Percentiles rank a stretch among this genome's conserved stretches.
These are phyloP conservation scores for Leccinum pachyderme DNA, from an alignment of 1,284 basidiomycete species.

Conservation along the genomic window DNA sequence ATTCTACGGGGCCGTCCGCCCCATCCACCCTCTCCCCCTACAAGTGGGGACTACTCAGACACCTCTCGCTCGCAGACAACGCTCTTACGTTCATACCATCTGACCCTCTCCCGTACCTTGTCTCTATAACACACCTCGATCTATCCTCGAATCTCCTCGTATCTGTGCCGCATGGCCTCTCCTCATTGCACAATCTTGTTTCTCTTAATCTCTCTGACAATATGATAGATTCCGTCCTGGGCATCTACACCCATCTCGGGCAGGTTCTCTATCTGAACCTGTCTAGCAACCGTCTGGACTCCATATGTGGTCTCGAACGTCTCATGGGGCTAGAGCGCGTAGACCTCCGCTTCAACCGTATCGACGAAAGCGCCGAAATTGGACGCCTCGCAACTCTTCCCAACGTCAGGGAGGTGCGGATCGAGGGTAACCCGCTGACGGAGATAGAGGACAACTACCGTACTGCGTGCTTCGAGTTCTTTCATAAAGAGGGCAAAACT, in stretches of 20 bases:
- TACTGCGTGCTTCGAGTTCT: conserved; percentile 76
- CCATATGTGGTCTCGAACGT: conserved; percentile 90
- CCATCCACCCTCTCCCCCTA: conserved; percentile 51
- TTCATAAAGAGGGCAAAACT: conserved; percentile 76
- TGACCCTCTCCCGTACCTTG: conserved; percentile 69
- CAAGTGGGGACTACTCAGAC: conserved; percentile 78
- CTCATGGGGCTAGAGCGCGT: conserved; percentile 80
- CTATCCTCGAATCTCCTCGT: conserved; percentile 88
- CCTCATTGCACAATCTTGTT: conserved; percentile 70
- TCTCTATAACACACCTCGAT: conserved; percentile 83
- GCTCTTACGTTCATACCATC: conserved; percentile 79
- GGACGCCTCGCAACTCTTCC: conserved; percentile 81
- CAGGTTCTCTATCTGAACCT: conserved; percentile 77
- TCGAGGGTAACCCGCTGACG: conserved; percentile 77
- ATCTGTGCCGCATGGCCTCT: conserved; percentile 77
- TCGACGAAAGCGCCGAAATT: conserved; percentile 85
- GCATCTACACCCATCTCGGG: conserved; percentile 81
- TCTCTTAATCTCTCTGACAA: conserved; percentile 93
- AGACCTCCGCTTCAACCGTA: conserved; percentile 80
- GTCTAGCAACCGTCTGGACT: conserved; percentile 85
- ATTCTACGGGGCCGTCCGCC: conserved; percentile 32
- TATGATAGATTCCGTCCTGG: conserved; percentile 93
- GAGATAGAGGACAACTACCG: conserved; percentile 74
- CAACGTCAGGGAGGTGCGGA: conserved; percentile 73
- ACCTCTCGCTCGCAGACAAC: conserved; percentile 81